Conservation (phyloP, 495 filamentous ascomycete genomes). For the Aspergillus leporis region DNA sequence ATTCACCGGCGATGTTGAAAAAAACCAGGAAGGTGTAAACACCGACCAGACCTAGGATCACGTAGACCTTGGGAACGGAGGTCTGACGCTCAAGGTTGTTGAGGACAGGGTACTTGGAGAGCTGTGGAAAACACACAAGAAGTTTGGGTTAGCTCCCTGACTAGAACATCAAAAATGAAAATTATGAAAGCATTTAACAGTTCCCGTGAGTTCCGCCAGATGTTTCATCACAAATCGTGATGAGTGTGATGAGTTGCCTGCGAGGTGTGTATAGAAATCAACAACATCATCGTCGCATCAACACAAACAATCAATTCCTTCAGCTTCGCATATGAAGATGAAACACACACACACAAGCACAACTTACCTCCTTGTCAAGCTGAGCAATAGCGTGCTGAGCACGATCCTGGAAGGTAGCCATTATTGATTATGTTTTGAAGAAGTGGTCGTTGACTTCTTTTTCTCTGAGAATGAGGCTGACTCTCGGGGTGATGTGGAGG, state of each 20-base stretch:
- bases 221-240: neutral
- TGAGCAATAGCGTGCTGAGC: slow-evolving; percentile 83
- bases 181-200: neutral
- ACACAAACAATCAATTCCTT: neutral
- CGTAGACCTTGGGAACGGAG: slow-evolving; percentile 93
- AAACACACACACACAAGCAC: slow-evolving; percentile 30
- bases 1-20: slow-evolving; percentile 97
- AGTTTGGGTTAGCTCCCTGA: slow-evolving; percentile 7
- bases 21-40: slow-evolving; percentile 98
- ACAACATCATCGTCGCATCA: neutral
- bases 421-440: slow-evolving; percentile 30
- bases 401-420: slow-evolving; percentile 85
- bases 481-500: neutral
- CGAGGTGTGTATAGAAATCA: neutral
- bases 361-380: slow-evolving; percentile 95
- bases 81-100: slow-evolving; percentile 98
- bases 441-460: neutral
- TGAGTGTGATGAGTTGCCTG: no score
- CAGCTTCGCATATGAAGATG: slow-evolving; percentile 14
- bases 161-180: neutral
- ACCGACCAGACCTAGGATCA: slow-evolving; percentile 76
- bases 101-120: slow-evolving; percentile 92
- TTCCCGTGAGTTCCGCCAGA: neutral
- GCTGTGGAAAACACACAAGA: slow-evolving; percentile 51
- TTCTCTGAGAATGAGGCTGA: neutral